Base-by-base conservation (phyloP, 2,329 filamentous ascomycete genomes). In the Zymoseptoria ardabiliae region DNA sequence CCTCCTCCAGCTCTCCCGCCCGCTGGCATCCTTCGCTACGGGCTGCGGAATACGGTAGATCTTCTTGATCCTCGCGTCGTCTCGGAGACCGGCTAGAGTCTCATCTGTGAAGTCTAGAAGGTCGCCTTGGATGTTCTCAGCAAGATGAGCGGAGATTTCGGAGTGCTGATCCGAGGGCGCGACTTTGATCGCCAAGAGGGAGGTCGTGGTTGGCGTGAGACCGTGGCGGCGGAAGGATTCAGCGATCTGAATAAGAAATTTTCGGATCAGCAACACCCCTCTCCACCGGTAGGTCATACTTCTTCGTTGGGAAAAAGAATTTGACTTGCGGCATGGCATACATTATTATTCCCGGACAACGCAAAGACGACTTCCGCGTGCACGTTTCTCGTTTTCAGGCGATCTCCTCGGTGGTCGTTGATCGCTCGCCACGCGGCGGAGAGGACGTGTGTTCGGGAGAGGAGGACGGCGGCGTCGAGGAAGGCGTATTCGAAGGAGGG, bases 201-300 rank as follows among this genome's bases (percentile, higher is more conserved):
- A 75, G 51, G 81, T 86, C 2, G 88, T 94, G 10, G 79, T 77
- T 11, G 90, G 84, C 0, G 83, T 79, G 59, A 97, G 86, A 53
- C 94, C 94, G 70, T 94, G 96, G 57, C 88, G 87, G 30, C 90
- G 87, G 75, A 97, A 97, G 0, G 91, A 87, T 67, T 97, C 92
- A 55, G 91, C 84, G 70, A 99, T 97, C 91, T 95, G 66, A n/a
- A n/a, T n/a, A n/a, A n/a, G n/a, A n/a, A n/a, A n/a, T n/a, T n/a
- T n/a, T n/a, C n/a, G n/a, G n/a, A n/a, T n/a, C n/a, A n/a, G n/a
- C n/a, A n/a, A n/a, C n/a, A n/a, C n/a, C n/a, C n/a, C n/a, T n/a
- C n/a, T n/a, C n/a, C n/a, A n/a, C n/a, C n/a, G n/a, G n/a, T n/a
- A n/a, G n/a, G n/a, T n/a, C n/a, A n/a, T n/a, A n/a, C n/a, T n/a